Conservation (phyloP, 106 monocot genomes). For the Dioscorea zingiberensis region DNA sequence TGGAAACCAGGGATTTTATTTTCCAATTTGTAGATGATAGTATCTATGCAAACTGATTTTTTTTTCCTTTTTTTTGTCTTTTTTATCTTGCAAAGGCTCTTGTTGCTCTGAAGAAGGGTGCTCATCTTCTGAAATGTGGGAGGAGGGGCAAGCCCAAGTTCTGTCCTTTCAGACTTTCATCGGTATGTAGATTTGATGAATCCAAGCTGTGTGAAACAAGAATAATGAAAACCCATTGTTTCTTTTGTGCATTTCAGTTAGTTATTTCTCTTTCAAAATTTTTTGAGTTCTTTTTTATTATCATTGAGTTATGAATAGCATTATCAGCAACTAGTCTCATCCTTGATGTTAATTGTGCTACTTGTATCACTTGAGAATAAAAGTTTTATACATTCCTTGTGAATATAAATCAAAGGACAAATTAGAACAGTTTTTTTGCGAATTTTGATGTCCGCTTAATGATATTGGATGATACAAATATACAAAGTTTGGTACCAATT, state of each 20-base stretch:
- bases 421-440: not conserved
- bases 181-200: conserved; percentile 21
- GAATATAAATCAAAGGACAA: not conserved
- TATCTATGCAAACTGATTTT: not conserved
- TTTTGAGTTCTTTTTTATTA: not conserved
- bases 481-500: too few relatives aligned
- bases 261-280: not conserved
- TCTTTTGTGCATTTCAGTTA: conserved; percentile 4
- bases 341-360: too few relatives aligned
- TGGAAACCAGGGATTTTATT: not conserved
- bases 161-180: conserved; percentile 55
- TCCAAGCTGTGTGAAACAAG: too few relatives aligned
- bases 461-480: not conserved
- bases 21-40: too few relatives aligned
- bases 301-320: too few relatives aligned
- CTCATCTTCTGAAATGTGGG: conserved; percentile 71
- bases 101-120: conserved; percentile 61
- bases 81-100: conserved; percentile 47
- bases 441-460: not conserved
- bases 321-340: too few relatives aligned
- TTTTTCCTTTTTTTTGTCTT: conserved; percentile 34
- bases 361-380: not conserved
- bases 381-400: not conserved
- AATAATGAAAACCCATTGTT: not conserved
- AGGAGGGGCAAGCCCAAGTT: conserved; percentile 68